phyloP scores from a whole-genome alignment of 768 basidiomycete genomes.

The Pisolithus tinctorius region DNA sequence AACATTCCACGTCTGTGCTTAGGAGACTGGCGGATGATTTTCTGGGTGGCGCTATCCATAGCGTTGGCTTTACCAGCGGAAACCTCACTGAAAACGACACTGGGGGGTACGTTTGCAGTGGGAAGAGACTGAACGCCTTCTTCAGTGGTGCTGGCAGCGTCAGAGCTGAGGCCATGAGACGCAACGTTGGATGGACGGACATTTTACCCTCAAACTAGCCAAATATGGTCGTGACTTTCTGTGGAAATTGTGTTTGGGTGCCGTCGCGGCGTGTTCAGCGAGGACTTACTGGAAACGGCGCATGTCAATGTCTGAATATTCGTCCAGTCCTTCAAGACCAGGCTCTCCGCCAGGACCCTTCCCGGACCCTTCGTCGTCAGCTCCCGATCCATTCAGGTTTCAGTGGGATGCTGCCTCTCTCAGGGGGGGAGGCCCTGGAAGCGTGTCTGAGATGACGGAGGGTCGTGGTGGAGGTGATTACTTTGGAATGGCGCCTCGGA shows the following conservation, averaged over 20 bases:
- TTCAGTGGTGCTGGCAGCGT: slow-evolving; percentile 35
- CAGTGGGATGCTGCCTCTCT: slow-evolving; percentile 62
- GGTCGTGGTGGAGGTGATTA: slow-evolving; percentile 53
- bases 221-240: too few species aligned
- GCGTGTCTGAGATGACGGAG: slow-evolving; percentile 69
- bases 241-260: too few species aligned
- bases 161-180: slow-evolving; percentile 5
- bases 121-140: slow-evolving; percentile 53
- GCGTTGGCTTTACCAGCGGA: slow-evolving; percentile 34
- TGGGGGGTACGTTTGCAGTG: slow-evolving; percentile 47
- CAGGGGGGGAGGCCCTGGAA: slow-evolving; percentile 53
- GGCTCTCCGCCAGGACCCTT: slow-evolving; percentile 45
- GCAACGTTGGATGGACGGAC: neutral
- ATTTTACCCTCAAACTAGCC: too few species aligned
- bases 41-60: slow-evolving; percentile 61
- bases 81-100: slow-evolving; percentile 23
- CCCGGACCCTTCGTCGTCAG: slow-evolving; percentile 29
- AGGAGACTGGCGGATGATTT: slow-evolving; percentile 28
- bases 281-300: neutral
- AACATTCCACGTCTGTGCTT: slow-evolving; percentile 76
- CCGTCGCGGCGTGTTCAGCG: neutral
- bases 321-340: slow-evolving; percentile 52
- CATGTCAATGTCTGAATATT: slow-evolving; percentile 40
- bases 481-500: slow-evolving; percentile 36
- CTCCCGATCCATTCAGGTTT: slow-evolving; percentile 63